phyloP scores from a whole-genome alignment of 2,329 filamentous ascomycete genomes.

The Fusarium caatingaense region DNA sequence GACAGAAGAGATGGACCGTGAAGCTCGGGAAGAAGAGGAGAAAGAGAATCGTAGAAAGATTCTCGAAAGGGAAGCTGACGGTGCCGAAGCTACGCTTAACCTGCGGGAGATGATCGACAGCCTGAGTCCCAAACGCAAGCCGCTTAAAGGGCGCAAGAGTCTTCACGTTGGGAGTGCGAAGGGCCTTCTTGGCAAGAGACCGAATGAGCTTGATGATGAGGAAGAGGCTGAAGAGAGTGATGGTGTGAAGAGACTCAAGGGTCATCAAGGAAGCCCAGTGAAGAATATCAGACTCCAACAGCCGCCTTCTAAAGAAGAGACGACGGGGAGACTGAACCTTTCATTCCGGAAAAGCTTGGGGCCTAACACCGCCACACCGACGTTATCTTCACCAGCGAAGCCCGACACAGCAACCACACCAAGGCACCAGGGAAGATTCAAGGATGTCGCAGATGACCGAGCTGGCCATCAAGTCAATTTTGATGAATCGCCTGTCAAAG shows the following conservation, averaged over 20 bases:
- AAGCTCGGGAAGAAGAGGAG: conserved; percentile 68
- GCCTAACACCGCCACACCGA: conserved; percentile 57
- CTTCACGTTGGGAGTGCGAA: conserved; percentile 79
- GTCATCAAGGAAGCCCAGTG: conserved; percentile 79
- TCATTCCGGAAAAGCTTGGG: conserved; percentile 62
- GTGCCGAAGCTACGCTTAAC: conserved; percentile 69
- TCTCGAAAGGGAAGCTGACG: conserved; percentile 62
- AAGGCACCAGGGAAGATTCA: conserved; percentile 66
- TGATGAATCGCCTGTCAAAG: conserved; percentile 54
- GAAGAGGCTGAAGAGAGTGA: conserved; percentile 69
- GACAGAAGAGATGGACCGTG: conserved; percentile 71
- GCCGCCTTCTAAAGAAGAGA: conserved; percentile 75
- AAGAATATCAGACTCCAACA: conserved; percentile 78
- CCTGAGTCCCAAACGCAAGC: conserved; percentile 79
- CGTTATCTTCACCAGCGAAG: conserved; percentile 62
- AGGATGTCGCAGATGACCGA: conserved; percentile 62
- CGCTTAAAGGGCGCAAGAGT: conserved; percentile 76
- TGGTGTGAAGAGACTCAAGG: conserved; percentile 76
- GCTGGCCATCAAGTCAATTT: conserved; percentile 59
- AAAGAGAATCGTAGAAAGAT: conserved; percentile 69
- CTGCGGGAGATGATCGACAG: conserved; percentile 82
- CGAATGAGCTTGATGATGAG: conserved; percentile 72
- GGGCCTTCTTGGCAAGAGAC: conserved; percentile 79
- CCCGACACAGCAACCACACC: conserved; percentile 64
- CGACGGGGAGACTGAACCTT: conserved; percentile 68